Evolutionary conservation across 1,284 basidiomycete species (phyloP).

Genomic region (Tylopilus microsporus): DNA sequence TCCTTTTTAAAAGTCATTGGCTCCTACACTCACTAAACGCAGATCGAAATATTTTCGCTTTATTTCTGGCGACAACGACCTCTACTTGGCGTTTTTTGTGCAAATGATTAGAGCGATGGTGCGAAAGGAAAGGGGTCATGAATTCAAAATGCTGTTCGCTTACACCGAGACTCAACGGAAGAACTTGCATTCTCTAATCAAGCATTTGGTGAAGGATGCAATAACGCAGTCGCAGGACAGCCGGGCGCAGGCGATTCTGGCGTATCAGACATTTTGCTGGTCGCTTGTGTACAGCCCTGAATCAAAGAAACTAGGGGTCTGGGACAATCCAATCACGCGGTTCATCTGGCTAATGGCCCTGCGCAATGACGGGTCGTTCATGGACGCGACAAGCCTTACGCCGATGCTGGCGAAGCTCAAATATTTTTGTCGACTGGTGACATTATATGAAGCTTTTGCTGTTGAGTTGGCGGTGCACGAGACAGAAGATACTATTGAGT

Average conservation of each 20-base stretch:
- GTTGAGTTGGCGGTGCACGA: neutral
- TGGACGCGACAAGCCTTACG: neutral
- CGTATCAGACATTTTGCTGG: neutral
- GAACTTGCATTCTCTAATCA: neutral
- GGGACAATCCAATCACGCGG: neutral
- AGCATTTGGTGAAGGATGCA: neutral
- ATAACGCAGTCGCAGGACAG: neutral
- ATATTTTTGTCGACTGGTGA: neutral
- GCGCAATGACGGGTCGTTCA: neutral
- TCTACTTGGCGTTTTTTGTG: neutral
- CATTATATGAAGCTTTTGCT: neutral
- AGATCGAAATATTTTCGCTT: neutral
- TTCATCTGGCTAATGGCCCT: constrained; percentile 4
- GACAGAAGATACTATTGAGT: too few relatives aligned
- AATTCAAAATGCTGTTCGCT: neutral
- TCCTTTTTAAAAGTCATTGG: neutral
- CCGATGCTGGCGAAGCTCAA: constrained; percentile 1
- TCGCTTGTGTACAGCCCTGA: neutral
- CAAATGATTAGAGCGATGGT: constrained; percentile 6
- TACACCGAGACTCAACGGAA: neutral
- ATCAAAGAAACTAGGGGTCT: neutral
- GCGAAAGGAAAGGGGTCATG: neutral
- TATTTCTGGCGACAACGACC: neutral
- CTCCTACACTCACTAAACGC: too few relatives aligned
- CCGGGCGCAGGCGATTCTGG: neutral